Evolutionary conservation across 768 basidiomycete genomes (phyloP), one percentile per base, ranked within the genome.

Genomic region (Cystoderma amianthinum): DNA sequence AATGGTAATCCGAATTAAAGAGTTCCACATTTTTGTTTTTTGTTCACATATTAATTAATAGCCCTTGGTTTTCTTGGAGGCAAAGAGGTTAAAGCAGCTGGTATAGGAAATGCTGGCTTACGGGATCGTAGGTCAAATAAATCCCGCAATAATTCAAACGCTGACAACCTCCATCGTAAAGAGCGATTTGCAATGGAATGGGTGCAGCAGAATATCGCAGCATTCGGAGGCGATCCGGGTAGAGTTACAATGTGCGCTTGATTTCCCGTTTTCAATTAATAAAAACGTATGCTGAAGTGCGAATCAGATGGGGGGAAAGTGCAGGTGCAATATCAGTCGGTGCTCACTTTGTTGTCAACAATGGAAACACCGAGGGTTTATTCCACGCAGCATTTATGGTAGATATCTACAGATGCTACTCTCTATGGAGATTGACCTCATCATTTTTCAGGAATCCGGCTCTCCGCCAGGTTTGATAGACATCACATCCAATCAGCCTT

Each of bases 221-320:
- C 28, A 30, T 80, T 78, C 43, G 77, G 77, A 1, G 78, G 78
- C 5, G 73, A 80, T 49, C 65, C 68, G 2, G 36, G 15, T 9
- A 9, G 63, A 41, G 72, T 73, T 3, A 68, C 64, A 3, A 60
- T 71, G 66, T 69, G 40, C 17, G 63, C 42, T n/a, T 28, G 2
- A 12, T 15, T 9, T 32, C 41, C 57, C 17, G 16, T 40, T 11
- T 5, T 16, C 15, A 15, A 16, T 1, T 22, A n/a, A 12, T 11
- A 9, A 16, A 9, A 11, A 10, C 17, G 18, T n/a, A 21, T 35
- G 4, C 36, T 69, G 61, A 55, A 75, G 76, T 1, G 60, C 73
- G 49, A 65, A 62, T 2, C 69, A 72, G 1, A 75, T 74, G 2
- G n/a, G n/a, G n/a, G n/a, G n/a, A n/a, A n/a, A n/a, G n/a, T n/a